Evolutionary conservation across 2,329 filamentous ascomycete genomes (phyloP), one percentile per base, ranked within the genome.

Genomic region (Eutypella sp.): DNA sequence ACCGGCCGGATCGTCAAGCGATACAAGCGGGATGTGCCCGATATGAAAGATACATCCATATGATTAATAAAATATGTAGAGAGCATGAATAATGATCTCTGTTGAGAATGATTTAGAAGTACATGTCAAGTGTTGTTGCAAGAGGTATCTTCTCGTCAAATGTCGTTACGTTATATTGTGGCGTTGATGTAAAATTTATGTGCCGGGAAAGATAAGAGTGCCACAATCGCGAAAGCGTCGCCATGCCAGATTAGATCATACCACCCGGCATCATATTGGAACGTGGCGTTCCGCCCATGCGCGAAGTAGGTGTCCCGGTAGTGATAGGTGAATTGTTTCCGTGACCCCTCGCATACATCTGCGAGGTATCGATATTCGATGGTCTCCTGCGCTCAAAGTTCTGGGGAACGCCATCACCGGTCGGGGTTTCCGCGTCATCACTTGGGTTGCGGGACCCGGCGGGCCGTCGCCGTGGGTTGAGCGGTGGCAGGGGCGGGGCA

Each of bases 401-500:
- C 29, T 33, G n/a, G n/a, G n/a, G n/a, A n/a, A n/a, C n/a, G n/a
- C n/a, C n/a, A n/a, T n/a, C n/a, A n/a, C n/a, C n/a, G n/a, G n/a
- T n/a, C n/a, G n/a, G n/a, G n/a, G n/a, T n/a, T n/a, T n/a, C n/a
- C n/a, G n/a, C n/a, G n/a, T n/a, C n/a, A n/a, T n/a, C n/a, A n/a
- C n/a, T n/a, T n/a, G n/a, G n/a, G n/a, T n/a, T 15, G 2, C 31
- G 31, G 31, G 31, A 34, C 15, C 31, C 31, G 2, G 10, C 10
- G 4, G 67, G 63, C 40, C 65, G 67, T 9, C 79, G 72, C 41
- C 76, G 70, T 23, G 79, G 79, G 56, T 82, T 82, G 58, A 82
- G 77, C 2, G 78, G 78, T 2, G 79, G 79, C 29, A 82, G 47
- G 2, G 78, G 78, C 2, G 78, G 78, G 2, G 66, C 61, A 2